A percentile compares a stretch with the other conserved stretches of the same genome.
These are phyloP conservation scores for Ganoderma lingzhi DNA, from an alignment of 1,284 basidiomycete species.

Conservation along the genomic window DNA sequence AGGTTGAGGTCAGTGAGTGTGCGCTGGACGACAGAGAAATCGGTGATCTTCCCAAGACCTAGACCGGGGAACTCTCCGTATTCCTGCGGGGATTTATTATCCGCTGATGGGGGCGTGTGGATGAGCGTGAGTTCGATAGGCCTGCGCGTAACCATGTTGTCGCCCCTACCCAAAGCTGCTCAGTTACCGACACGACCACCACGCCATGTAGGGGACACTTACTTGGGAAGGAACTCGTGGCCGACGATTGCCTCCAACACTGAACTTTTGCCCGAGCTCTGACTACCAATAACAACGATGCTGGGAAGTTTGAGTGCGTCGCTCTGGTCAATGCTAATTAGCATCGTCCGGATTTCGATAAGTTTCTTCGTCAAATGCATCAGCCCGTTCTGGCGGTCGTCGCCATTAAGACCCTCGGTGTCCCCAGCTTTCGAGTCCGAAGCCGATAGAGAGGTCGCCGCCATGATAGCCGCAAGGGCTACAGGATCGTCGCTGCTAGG, in stretches of 20 bases:
- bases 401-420: conserved; percentile 43
- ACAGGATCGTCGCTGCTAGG: conserved; percentile 63
- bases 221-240: conserved; percentile 98
- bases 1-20: conserved; percentile 96
- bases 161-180: conserved; percentile 67
- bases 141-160: conserved; percentile 99
- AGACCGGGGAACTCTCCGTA: conserved; percentile 96
- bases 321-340: conserved; percentile 95
- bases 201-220: conserved; percentile 39
- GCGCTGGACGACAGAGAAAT: conserved; percentile 91
- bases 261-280: conserved; percentile 97
- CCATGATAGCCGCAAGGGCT: conserved; percentile 76
- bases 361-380: conserved; percentile 96
- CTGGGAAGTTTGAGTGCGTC: conserved; percentile 94
- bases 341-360: conserved; percentile 95
- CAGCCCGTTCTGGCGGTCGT: conserved; percentile 70
- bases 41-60: conserved; percentile 87
- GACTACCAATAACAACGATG: conserved; percentile 98
- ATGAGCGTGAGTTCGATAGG: conserved; percentile 98
- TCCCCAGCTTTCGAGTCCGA: conserved; percentile 62
- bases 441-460: conserved; percentile 77
- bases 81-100: conserved; percentile 72
- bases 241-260: conserved; percentile 98
- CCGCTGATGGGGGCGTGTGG: conserved; percentile 73
- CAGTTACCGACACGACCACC: conserved; percentile 25